Conservation (phyloP, 257 asterid species). For the Przewalskia tangutica region DNA sequence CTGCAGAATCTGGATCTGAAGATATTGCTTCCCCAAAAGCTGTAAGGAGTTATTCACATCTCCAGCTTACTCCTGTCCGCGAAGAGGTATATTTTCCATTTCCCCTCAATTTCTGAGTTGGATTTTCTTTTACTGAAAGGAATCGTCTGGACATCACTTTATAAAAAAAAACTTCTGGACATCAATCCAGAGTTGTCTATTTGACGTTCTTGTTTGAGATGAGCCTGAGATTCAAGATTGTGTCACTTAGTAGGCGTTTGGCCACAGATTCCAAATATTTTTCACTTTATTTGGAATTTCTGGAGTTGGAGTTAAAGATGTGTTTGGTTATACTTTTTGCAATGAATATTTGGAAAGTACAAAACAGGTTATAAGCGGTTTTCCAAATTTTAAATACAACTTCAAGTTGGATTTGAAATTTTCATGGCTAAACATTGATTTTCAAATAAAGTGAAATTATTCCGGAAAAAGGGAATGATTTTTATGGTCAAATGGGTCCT, state of each 20-base stretch:
- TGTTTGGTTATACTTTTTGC: too few relatives aligned
- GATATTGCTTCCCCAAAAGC: slow-evolving; percentile 95
- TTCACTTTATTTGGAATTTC: too few relatives aligned
- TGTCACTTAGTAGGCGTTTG: background rate
- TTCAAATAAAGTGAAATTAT: too few relatives aligned
- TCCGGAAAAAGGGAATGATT: too few relatives aligned
- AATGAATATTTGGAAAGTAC: too few relatives aligned
- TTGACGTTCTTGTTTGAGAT: background rate
- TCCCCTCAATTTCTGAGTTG: background rate
- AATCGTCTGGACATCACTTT: background rate
- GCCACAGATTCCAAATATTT: too few relatives aligned
- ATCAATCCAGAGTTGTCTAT: background rate
- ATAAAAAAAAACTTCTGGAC: background rate
- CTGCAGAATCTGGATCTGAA: slow-evolving; percentile 99
- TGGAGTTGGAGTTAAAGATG: too few relatives aligned
- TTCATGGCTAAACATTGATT: too few relatives aligned
- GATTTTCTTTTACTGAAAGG: background rate
- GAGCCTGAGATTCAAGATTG: background rate
- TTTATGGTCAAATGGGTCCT: too few relatives aligned
- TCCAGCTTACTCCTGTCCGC: slow-evolving; percentile 93
- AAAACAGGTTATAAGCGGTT: too few relatives aligned
- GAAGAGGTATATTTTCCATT: slow-evolving; percentile 59
- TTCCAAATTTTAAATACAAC: too few relatives aligned
- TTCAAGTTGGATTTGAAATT: too few relatives aligned
- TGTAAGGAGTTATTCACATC: slow-evolving; percentile 70